Percentiles rank a stretch among this genome's conserved stretches.
These are phyloP conservation scores for Corinectria fuckeliana DNA, from an alignment of 2,329 filamentous ascomycete genomes.

Conservation along the genomic window DNA sequence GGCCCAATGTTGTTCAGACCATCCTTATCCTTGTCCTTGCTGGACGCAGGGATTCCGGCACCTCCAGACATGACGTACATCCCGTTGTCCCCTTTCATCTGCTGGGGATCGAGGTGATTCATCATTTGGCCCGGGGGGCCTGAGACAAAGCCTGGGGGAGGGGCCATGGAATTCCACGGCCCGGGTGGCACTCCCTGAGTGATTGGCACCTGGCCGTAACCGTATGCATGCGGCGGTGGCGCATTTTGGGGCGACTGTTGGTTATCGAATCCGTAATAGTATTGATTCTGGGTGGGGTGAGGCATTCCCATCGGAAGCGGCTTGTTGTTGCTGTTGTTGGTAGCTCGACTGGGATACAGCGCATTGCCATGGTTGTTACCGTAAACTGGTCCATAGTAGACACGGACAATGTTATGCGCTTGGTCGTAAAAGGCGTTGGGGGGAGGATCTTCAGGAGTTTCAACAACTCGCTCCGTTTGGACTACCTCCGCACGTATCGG, in stretches of 20 bases:
- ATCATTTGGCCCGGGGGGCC: slow-evolving; percentile 13
- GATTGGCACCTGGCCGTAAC: slow-evolving; percentile 35
- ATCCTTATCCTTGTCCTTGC: slow-evolving; percentile 31
- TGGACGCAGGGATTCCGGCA: slow-evolving; percentile 15
- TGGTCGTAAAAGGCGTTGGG: slow-evolving; percentile 67
- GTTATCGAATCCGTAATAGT: slow-evolving; percentile 48
- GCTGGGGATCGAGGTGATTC: slow-evolving; percentile 1
- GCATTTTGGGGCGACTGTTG: slow-evolving; percentile 28
- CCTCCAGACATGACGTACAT: slow-evolving; percentile 13
- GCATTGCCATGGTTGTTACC: slow-evolving; percentile 54
- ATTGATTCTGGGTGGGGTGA: slow-evolving; percentile 52
- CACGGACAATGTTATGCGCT: slow-evolving; percentile 58
- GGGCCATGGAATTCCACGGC: slow-evolving; percentile 31
- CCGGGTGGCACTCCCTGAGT: slow-evolving; percentile 40
- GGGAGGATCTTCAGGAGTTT: slow-evolving; percentile 57
- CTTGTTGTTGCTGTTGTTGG: slow-evolving; percentile 37
- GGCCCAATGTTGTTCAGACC: slow-evolving; percentile 43
- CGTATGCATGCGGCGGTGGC: slow-evolving; percentile 27
- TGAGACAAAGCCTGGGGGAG: slow-evolving; percentile 27
- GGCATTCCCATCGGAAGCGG: slow-evolving; percentile 51
- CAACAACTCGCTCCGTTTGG: slow-evolving; percentile 62
- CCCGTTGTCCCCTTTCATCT: slow-evolving; percentile 11
- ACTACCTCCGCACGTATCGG: slow-evolving; percentile 57
- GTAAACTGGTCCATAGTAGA: slow-evolving; percentile 64
- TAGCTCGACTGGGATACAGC: slow-evolving; percentile 53